A percentile compares a stretch with the other conserved stretches of the same genome.
Evolutionary conservation across 331 rosid genomes (phyloP).

Genomic region (Spiraea crenata): DNA sequence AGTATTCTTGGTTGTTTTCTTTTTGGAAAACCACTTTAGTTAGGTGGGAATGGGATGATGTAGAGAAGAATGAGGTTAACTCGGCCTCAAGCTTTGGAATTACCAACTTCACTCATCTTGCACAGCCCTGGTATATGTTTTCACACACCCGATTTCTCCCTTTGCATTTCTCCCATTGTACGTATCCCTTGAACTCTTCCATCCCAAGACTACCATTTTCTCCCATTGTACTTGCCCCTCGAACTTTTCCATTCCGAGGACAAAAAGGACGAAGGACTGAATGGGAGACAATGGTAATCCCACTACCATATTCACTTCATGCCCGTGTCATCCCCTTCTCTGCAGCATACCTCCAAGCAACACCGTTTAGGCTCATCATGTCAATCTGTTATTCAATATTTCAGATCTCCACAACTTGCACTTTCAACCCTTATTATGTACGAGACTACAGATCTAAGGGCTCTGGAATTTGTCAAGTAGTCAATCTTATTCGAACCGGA

Average conservation of each 20-base stretch:
- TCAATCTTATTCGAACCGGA: not conserved
- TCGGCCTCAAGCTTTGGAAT: not conserved
- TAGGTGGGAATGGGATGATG: not conserved
- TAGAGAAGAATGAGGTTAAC: not conserved
- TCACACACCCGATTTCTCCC: no score
- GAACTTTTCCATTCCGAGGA: no score
- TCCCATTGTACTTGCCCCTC: no score
- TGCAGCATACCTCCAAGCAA: not conserved
- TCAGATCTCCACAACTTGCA: not conserved
- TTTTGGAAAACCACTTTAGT: conserved; percentile 9
- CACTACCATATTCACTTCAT: not conserved
- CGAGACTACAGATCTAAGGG: not conserved
- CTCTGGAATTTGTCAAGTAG: not conserved
- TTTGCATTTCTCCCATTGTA: no score
- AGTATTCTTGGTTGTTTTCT: not conserved
- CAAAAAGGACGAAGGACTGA: no score
- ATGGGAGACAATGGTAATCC: no score
- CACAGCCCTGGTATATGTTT: no score
- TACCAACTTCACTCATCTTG: not conserved
- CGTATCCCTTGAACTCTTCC: no score
- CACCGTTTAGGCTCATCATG: not conserved
- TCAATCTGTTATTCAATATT: conserved; percentile 1
- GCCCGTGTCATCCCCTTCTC: not conserved
- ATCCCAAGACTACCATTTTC: no score
- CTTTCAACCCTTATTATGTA: not conserved